These are phyloP conservation scores for Euryodendron excelsum DNA, from an alignment of 148 eudicot genomes.

Conservation along the genomic window DNA sequence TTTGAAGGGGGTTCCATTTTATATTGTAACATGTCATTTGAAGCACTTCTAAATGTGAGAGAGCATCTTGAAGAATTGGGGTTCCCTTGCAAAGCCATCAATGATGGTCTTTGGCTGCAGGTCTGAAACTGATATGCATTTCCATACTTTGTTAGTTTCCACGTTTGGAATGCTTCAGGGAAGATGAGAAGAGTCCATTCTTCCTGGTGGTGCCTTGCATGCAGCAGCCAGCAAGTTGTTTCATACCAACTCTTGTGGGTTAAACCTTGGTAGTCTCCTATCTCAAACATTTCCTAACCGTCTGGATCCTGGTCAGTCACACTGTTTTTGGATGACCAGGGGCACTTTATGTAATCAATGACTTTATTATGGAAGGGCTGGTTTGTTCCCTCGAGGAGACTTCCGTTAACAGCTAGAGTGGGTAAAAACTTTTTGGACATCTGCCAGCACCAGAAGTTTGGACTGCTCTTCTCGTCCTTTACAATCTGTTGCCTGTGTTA, in stretches of 20 bases:
- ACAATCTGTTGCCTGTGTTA: not conserved
- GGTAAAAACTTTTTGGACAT: not conserved
- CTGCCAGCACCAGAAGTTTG: constrained; percentile 15
- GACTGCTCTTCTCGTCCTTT: not conserved
- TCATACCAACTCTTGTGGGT: not conserved
- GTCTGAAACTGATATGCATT: constrained; percentile 37
- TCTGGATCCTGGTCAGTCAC: not conserved
- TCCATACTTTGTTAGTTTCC: constrained; percentile 2
- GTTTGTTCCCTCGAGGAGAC: not conserved
- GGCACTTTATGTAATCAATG: not conserved
- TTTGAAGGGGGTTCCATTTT: constrained; percentile 95
- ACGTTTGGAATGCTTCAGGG: not conserved
- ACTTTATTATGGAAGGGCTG: not conserved
- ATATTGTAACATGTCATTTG: constrained; percentile 94
- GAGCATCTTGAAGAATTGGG: constrained; percentile 97
- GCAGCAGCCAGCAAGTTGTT: constrained; percentile 1
- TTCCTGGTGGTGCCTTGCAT: constrained; percentile 1
- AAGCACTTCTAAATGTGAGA: constrained; percentile 91
- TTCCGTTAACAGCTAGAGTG: constrained; percentile 1
- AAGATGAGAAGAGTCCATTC: constrained; percentile 6
- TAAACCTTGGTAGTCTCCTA: not conserved
- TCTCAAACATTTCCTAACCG: constrained; percentile 4
- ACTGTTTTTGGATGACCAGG: not conserved
- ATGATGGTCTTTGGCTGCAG: constrained; percentile 98
- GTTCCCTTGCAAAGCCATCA: constrained; percentile 95